Evolutionary conservation across 1,139 yeast genomes (phyloP).

Genomic region (Hanseniaspora sp.): DNA sequence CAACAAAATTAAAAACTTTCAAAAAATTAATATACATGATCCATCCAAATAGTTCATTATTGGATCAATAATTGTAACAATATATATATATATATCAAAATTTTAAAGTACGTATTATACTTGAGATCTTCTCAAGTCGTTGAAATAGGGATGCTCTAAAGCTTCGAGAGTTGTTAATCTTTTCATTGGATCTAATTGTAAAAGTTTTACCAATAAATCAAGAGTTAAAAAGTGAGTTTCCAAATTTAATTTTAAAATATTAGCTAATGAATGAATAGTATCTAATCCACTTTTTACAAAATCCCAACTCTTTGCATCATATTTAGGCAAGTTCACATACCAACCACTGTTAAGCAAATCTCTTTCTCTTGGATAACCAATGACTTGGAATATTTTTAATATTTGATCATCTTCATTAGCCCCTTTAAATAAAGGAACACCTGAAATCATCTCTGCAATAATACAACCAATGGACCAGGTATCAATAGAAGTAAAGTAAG

Average conservation of each 20-base stretch:
- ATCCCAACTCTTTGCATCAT: constrained; percentile 66
- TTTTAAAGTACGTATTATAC: not conserved
- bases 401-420: constrained; percentile 91
- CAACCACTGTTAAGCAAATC: constrained; percentile 57
- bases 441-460: constrained; percentile 95
- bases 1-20: constrained; percentile 17
- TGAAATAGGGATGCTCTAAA: constrained; percentile 90
- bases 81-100: not conserved
- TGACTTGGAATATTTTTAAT: constrained; percentile 71
- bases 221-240: constrained; percentile 69
- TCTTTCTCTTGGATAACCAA: constrained; percentile 76
- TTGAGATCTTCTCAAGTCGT: constrained; percentile 39
- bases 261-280: constrained; percentile 35
- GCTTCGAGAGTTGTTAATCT: constrained; percentile 88
- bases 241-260: constrained; percentile 46
- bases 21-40: constrained; percentile 49
- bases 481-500: constrained; percentile 91
- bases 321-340: constrained; percentile 89
- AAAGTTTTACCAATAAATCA: constrained; percentile 61
- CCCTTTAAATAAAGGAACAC: constrained; percentile 95
- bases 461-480: constrained; percentile 99
- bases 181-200: constrained; percentile 87
- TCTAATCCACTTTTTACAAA: constrained; percentile 49
- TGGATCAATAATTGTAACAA: constrained; percentile 32
- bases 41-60: constrained; percentile 81